phyloP scores from a whole-genome alignment of 2,329 filamentous ascomycete genomes.

The Elsinoe australis region DNA sequence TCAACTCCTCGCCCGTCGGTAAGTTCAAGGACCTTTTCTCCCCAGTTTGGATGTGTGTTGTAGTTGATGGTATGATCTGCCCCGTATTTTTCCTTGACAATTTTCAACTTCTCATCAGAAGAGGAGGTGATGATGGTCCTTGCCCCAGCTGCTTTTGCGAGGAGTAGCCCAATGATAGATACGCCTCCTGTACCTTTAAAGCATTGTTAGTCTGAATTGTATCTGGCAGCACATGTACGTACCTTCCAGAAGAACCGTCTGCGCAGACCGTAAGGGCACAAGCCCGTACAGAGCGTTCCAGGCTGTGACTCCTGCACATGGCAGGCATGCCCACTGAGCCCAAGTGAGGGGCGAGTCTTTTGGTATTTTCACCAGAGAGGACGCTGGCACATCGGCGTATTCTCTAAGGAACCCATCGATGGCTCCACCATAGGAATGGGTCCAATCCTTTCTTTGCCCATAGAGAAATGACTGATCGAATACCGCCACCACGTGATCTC shows the following conservation, averaged over 20 bases:
- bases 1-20: conserved; percentile 38
- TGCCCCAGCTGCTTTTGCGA: conserved; percentile 37
- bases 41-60: conserved; percentile 51
- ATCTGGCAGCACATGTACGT: background rate
- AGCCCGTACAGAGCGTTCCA: conserved; percentile 25
- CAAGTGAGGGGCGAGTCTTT: conserved; percentile 23
- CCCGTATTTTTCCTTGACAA: conserved; percentile 46
- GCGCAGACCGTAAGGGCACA: conserved; percentile 22
- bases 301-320: conserved; percentile 23
- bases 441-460: conserved; percentile 42
- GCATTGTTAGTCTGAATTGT: background rate
- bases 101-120: conserved; percentile 28
- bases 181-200: conserved; percentile 22
- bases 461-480: conserved; percentile 32
- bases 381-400: conserved; percentile 52
- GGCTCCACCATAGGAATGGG: conserved; percentile 52
- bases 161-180: conserved; percentile 26
- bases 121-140: conserved; percentile 31
- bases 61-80: conserved; percentile 57
- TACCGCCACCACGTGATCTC: conserved; percentile 56
- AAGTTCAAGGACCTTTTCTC: conserved; percentile 46
- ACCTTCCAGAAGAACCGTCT: conserved; percentile 22
- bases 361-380: conserved; percentile 50
- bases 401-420: conserved; percentile 50
- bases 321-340: conserved; percentile 22